Evolutionary conservation across 768 basidiomycete genomes (phyloP), one percentile per base, ranked within the genome.

Genomic region (Sistotremastrum suecicum): DNA sequence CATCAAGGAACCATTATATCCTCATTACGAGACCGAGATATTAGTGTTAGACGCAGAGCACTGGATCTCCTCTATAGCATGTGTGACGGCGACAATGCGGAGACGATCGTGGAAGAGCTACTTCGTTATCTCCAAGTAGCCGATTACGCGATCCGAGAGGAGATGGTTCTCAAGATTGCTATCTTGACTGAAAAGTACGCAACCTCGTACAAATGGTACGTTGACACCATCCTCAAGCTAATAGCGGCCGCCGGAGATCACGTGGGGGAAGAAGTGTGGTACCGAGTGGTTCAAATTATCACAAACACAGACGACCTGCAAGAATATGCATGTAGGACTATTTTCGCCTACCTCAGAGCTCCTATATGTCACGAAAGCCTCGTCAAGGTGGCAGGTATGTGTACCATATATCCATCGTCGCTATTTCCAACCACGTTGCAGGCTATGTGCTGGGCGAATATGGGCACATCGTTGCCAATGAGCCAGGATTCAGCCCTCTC

Each of bases 191-290:
- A 99, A 61, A 89, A 95, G 66, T 97, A 97, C 57, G 95, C 95
- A 28, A 84, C 77, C 46, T 95, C 88, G 45, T 95, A 94, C 64
- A 91, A 92, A 65, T 94, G 92, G 92, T 98, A 99, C 68, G 88
- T 99, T 47, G 94, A 99, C 63, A 99, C 91, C 53, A 88, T 98
- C 58, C 66, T 99, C 54, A 83, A 91, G 57, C 76, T 99, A 47
- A 94, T 99, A 60, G 88, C 85, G 58, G 82, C 90, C 37, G 95
- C 95, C 7, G 95, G 95, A 45, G 95, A 99, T 57, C 91, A 99
- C 58, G 94, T 99, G 44, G 95, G 95, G 40, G 94, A 98, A 52
- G 95, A 98, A 67, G 95, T 99, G 34, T 99, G 95, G 95, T 98
- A 95, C 63, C 86, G 95, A 44, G 91, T 99, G 42, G 84, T 99